Evolutionary conservation across 2,329 filamentous ascomycete genomes (phyloP).

Genomic region (Bipolaris zeicola): DNA sequence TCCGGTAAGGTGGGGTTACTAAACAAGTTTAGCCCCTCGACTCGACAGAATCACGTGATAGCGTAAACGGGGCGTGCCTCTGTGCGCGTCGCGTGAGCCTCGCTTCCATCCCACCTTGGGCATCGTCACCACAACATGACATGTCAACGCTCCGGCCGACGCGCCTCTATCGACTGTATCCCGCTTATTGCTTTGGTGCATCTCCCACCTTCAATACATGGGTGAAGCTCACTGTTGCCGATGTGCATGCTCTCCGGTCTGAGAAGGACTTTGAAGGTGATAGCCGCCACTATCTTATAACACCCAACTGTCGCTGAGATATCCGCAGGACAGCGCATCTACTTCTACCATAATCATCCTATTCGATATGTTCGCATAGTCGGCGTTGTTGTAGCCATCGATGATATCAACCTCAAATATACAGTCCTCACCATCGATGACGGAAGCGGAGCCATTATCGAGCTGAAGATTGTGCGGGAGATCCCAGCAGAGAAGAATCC

Average conservation of each 20-base stretch:
- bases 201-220: conserved; percentile 67
- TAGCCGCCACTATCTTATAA: neutral
- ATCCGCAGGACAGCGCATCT: conserved; percentile 58
- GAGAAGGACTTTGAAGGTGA: conserved; percentile 59
- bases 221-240: conserved; percentile 64
- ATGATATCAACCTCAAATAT: conserved; percentile 48
- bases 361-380: conserved; percentile 56
- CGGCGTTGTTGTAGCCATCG: conserved; percentile 53
- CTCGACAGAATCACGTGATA: conserved; percentile 5
- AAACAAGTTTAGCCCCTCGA: conserved; percentile 1
- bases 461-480: conserved; percentile 58
- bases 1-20: conserved; percentile 8
- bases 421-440: conserved; percentile 64
- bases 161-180: conserved; percentile 54
- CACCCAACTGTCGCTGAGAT: neutral
- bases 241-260: conserved; percentile 59
- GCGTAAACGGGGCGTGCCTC: conserved; percentile 13
- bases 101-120: conserved; percentile 11
- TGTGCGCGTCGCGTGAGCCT: conserved; percentile 23
- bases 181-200: conserved; percentile 63
- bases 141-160: conserved; percentile 34
- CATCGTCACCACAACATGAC: conserved; percentile 36
- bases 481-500: conserved; percentile 30
- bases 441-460: conserved; percentile 63
- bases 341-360: conserved; percentile 61